Evolutionary conservation across 306 rosid species (phyloP), one percentile per base, ranked within the genome.

Genomic region (Vachellia collinsii): DNA sequence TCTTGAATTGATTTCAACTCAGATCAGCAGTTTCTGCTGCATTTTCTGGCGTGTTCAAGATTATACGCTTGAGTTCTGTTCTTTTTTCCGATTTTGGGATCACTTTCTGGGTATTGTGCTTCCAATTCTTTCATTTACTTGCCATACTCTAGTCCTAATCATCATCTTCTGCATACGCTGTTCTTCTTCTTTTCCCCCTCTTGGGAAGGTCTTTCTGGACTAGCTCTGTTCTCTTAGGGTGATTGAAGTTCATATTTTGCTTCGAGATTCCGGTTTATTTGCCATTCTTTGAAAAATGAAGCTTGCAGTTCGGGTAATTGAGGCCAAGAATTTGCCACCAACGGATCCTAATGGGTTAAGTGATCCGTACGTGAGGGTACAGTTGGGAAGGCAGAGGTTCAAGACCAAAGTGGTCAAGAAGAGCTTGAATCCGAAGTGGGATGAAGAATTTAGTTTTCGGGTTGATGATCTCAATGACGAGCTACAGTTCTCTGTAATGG

Each of bases 311-410:
- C 93, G 94, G 58, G 97, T 93, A 73, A 82, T 90, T 77, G 99
- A 92, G 88, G 99, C 93, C 67, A 91, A 93, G 79, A 91, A 89
- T 83, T 85, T 96, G 59, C 98, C 97, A 14, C 82, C 98, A 11
- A 96, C 76, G 87, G 97, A 93, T 88, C 92, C 79, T 22, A 96
- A 96, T 81, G 99, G 98, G 41, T 85, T 90, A 25, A 92, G 97
- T 86, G 98, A 96, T 88, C 98, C 98, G 39, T 96, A 96, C 79
- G 99, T 96, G 80, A 83, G 88, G 90, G 56, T 96, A 47, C 96
- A 92, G 77, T 85, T 96, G 81, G 99, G 99, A 65, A 92, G 72
- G 88, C 99, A 96, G 79, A 96, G 80, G 94, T 80, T 79, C 74
- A 90, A 63, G 85, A 92, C 97, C 66, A 93, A 92, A 82, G 98